Evolutionary conservation across 2,329 filamentous ascomycete genomes (phyloP).

Genomic region (Thelonectria rubi): DNA sequence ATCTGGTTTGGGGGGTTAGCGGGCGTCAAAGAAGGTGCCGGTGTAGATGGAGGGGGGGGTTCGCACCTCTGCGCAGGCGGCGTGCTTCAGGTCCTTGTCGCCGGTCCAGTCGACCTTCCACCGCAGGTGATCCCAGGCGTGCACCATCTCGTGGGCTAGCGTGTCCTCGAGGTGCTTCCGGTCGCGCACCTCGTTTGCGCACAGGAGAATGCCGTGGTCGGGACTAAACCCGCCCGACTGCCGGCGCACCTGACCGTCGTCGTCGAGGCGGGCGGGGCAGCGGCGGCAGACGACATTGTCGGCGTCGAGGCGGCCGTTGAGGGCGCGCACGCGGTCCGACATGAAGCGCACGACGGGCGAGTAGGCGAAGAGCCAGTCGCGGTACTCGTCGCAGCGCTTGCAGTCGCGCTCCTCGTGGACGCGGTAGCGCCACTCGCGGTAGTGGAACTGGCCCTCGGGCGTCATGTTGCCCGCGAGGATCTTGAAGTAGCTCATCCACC

Average conservation of each 20-base stretch:
- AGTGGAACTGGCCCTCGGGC: constrained; percentile 74
- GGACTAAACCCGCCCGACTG: constrained; percentile 85
- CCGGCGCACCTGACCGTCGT: constrained; percentile 69
- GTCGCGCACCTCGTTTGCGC: constrained; percentile 88
- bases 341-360: constrained; percentile 90
- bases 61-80: constrained; percentile 88
- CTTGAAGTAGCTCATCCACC: constrained; percentile 88
- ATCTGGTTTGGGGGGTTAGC: constrained; percentile 66
- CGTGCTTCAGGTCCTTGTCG: constrained; percentile 79
- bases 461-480: constrained; percentile 80
- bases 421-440: constrained; percentile 79
- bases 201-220: constrained; percentile 87
- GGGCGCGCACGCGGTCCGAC: constrained; percentile 78
- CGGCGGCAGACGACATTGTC: constrained; percentile 84
- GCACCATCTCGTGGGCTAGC: constrained; percentile 96
- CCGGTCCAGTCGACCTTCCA: constrained; percentile 88
- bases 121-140: constrained; percentile 91
- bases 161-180: constrained; percentile 90
- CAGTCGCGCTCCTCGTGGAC: constrained; percentile 82
- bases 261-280: constrained; percentile 69
- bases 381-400: constrained; percentile 80
- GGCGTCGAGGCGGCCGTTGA: constrained; percentile 78
- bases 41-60: not conserved
- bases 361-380: constrained; percentile 85
- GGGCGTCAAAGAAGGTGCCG: not conserved